phyloP scores from a whole-genome alignment of 1,139 yeast species.

The Geotrichum restrictum region DNA sequence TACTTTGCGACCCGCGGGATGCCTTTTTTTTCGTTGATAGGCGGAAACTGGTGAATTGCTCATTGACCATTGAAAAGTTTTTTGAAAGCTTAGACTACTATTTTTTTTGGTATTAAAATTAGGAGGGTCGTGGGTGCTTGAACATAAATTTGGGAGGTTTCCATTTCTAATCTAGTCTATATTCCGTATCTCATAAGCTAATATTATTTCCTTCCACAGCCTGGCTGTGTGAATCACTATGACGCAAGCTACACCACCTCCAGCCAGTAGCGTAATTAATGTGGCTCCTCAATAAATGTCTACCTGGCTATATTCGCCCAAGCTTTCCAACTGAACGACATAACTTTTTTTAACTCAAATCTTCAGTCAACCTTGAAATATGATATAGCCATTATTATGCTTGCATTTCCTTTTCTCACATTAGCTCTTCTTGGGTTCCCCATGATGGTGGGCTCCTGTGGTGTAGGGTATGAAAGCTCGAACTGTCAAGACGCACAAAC shows the following conservation, averaged over 20 bases:
- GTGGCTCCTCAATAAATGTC: too few relatives aligned
- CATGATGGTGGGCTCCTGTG: slow-evolving; percentile 15
- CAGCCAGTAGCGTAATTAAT: not conserved
- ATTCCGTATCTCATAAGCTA: too few relatives aligned
- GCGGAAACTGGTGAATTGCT: slow-evolving; percentile 11
- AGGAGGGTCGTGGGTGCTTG: not conserved
- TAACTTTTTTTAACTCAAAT: too few relatives aligned
- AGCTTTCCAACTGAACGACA: too few relatives aligned
- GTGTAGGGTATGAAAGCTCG: slow-evolving; percentile 25
- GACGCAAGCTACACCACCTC: not conserved
- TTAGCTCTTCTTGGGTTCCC: not conserved
- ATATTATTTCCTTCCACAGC: too few relatives aligned
- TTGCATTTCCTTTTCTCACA: not conserved
- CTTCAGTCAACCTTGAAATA: too few relatives aligned
- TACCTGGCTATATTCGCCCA: too few relatives aligned
- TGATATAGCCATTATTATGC: too few relatives aligned
- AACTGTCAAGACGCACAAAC: not conserved
- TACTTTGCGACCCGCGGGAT: not conserved
- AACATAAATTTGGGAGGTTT: not conserved
- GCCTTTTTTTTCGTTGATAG: not conserved
- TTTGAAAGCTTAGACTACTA: too few relatives aligned
- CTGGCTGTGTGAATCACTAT: slow-evolving; percentile 12
- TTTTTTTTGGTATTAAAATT: too few relatives aligned
- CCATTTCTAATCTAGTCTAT: too few relatives aligned
- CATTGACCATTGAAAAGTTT: slow-evolving; percentile 7